These are phyloP conservation scores for Plasmodium vinckei DNA, from an alignment of 169 alveolate species.

Conservation along the genomic window DNA sequence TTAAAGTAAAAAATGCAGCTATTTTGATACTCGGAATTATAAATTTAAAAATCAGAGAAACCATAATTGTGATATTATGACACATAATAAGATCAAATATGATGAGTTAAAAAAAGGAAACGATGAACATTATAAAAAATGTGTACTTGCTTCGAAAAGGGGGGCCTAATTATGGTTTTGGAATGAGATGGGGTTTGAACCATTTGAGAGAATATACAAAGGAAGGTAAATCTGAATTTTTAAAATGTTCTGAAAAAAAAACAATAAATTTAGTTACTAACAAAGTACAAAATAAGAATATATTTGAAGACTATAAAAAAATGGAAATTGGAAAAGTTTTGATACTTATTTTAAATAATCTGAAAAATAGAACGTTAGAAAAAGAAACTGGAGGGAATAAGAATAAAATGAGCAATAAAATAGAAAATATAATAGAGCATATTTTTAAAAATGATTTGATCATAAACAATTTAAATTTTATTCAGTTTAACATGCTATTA, in stretches of 20 bases:
- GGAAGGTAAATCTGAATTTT: neutral
- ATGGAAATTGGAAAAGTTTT: conserved; percentile 26
- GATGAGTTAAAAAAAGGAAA: conserved; percentile 7
- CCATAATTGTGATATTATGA: too few relatives aligned
- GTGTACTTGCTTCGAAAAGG: conserved; percentile 7
- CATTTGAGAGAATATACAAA: neutral
- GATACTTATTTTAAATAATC: neutral
- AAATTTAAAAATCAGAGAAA: too few relatives aligned
- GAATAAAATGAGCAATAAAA: conserved; percentile 6
- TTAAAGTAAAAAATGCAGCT: too few relatives aligned
- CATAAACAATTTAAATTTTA: conserved; percentile 19
- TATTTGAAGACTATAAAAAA: neutral
- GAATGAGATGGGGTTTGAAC: neutral
- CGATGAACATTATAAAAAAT: conserved; percentile 32
- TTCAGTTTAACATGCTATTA: conserved; percentile 63
- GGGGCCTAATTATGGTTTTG: neutral
- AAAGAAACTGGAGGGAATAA: neutral
- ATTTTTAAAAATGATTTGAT: conserved; percentile 28
- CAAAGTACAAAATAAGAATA: neutral
- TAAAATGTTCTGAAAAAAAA: neutral
- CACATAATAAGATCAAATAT: neutral
- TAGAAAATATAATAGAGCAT: conserved; percentile 22
- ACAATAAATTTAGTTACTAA: neutral
- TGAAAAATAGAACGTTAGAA: conserved; percentile 12
- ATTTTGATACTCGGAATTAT: too few relatives aligned